These are phyloP conservation scores for Priceomyces haplophilus DNA, from an alignment of 805 yeast species.

Conservation along the genomic window DNA sequence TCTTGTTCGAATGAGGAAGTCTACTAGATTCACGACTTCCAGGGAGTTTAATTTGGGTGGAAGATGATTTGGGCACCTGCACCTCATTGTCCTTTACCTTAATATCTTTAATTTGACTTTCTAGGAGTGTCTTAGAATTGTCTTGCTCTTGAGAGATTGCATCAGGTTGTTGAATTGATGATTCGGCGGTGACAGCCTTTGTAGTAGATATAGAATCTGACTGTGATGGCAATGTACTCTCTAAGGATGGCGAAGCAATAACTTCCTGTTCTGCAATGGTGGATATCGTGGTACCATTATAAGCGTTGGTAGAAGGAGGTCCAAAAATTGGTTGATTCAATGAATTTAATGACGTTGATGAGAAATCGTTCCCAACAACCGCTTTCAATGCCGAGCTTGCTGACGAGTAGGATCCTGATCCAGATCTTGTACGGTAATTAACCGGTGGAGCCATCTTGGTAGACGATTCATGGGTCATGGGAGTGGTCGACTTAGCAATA, in stretches of 20 bases:
- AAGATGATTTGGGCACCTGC: neutral
- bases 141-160: neutral
- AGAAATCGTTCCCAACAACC: slow-evolving; percentile 59
- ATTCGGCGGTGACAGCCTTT: slow-evolving; percentile 3
- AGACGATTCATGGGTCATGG: slow-evolving; percentile 12
- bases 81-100: neutral
- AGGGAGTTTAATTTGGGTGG: slow-evolving; percentile 8
- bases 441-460: slow-evolving; percentile 14
- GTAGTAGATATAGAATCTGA: slow-evolving; percentile 2
- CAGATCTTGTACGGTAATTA: slow-evolving; percentile 30
- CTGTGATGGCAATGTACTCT: neutral
- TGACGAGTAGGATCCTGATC: slow-evolving; percentile 42
- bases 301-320: slow-evolving; percentile 17
- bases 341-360: slow-evolving; percentile 16
- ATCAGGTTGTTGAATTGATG: neutral
- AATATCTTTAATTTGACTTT: neutral
- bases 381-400: slow-evolving; percentile 73
- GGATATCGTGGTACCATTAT: slow-evolving; percentile 36
- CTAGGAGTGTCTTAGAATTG: neutral
- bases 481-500: slow-evolving; percentile 39
- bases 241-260: slow-evolving; percentile 21
- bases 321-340: slow-evolving; percentile 9
- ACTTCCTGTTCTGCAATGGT: slow-evolving; percentile 43
- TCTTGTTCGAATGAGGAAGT: slow-evolving; percentile 47
- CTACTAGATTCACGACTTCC: slow-evolving; percentile 22